Evolutionary conservation across 2,329 filamentous ascomycete species (phyloP), one percentile per base, ranked within the genome.

Genomic region (Pseudogymnoascus sp.): DNA sequence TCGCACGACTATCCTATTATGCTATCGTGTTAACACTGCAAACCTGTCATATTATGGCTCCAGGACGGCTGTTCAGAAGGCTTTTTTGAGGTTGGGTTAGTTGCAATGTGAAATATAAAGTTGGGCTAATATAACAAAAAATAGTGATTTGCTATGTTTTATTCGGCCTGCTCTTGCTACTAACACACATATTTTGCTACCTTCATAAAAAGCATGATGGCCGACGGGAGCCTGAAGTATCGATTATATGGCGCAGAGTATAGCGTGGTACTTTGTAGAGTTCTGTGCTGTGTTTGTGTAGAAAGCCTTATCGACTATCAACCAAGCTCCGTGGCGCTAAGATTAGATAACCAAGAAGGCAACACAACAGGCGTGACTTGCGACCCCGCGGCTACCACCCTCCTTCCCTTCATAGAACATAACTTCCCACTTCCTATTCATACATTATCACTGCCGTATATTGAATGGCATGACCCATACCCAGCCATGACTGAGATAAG

Each of bases 401-500:
- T 18, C 26, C 26, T 52, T 52, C 45, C 45, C 15, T 30, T 18
- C n/a, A 52, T 12, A 52, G n/a, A 52, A 52, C 9, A 30, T 12
- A 30, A 23, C 23, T 18, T 30, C 26, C 26, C 45, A 13, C n/a
- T 13, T 15, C 9, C 23, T 18, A 3, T 15, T 30, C 26, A 52
- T 52, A 30, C 45, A 30, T n/a, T 30, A 4, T 19, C 2, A 19
- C 15, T 30, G 26, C 26, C 45, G 19, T 52, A 30, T 30, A 52
- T 52, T 52, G 45, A 52, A 52, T 30, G 45, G n/a, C 26, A 30
- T 52, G 45, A 52, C 5, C 45, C 23, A 52, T 52, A 52, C 15
- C 74, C 74, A 15, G 67, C 58, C 21, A 69, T 71, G 69, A 66
- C 66, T 5, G 66, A 70, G 59, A 59, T 68, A 21, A 63, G 68